Evolutionary conservation across 148 eudicot species (phyloP).

Genomic region (Camellia granthamiana): DNA sequence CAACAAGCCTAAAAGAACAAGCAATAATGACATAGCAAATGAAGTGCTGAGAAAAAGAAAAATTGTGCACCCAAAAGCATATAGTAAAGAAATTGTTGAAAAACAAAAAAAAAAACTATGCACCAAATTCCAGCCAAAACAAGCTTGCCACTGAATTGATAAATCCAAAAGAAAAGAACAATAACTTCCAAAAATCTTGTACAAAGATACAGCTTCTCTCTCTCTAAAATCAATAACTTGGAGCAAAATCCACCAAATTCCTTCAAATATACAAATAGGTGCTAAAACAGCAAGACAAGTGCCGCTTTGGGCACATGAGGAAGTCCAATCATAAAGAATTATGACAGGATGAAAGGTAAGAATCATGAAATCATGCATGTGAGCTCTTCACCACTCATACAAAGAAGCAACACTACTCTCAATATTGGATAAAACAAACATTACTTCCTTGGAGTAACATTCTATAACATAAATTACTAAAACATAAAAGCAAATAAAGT

Average conservation of each 20-base stretch:
- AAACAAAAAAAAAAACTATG: background rate
- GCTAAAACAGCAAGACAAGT: background rate
- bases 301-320: background rate
- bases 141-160: too few species aligned
- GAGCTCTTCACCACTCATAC: background rate
- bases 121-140: background rate
- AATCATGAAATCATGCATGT: background rate
- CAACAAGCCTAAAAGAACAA: too few species aligned
- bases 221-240: too few species aligned
- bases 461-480: background rate
- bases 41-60: background rate
- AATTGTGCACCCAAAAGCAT: background rate
- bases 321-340: background rate
- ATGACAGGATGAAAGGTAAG: background rate
- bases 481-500: too few species aligned
- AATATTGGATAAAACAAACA: background rate
- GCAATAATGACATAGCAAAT: background rate
- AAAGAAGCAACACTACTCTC: background rate
- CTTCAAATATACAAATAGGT: background rate
- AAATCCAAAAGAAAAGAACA: background rate
- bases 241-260: too few species aligned
- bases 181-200: background rate
- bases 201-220: too few species aligned
- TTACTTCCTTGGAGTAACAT: background rate
- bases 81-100: background rate